Evolutionary conservation across 2,329 filamentous ascomycete species (phyloP), one percentile per base, ranked within the genome.

Genomic region (Coniochaeta pulveracea): DNA sequence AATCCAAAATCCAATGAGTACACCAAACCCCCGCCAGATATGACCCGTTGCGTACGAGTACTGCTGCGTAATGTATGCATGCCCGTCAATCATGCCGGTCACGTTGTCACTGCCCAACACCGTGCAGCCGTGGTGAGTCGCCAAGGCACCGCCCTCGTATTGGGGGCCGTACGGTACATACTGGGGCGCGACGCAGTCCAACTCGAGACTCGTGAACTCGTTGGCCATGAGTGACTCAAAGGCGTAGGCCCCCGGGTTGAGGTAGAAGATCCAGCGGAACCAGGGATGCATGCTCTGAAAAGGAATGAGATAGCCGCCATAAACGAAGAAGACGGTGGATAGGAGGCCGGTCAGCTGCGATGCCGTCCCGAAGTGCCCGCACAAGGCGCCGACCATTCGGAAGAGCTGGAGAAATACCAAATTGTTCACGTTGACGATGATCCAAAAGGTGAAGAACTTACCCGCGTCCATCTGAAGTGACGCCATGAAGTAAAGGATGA

Each of bases 401-500:
- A 76, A 79, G 17, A 79, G 58, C 11, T n/a, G 24, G 6, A 6
- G 14, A 6, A 16, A 18, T 18, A 29, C 26, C 27, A 30, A 18
- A 5, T 15, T 18, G 5, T 66, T 63, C 1, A 67, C 53, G 51
- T 73, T 77, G 0, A 72, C 66, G 40, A 81, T 73, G 1, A 80
- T 52, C 38, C 72, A 67, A 43, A 72, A 71, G 34, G 78, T 76
- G 48, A 79, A 82, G 50, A 80, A 82, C 16, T 78, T 66, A 26
- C 73, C 76, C 0, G 80, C 66, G 18, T 73, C 70, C 18, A 77
- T 61, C 34, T 77, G 66, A 2, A 89, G 63, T 33, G 80, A 75
- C 1, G 77, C 72, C 77, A 89, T 78, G 55, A 86, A 88, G 58
- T 88, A 89, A 23, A 88, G 62, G 12, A 78, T 68, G 24, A 84